These are phyloP conservation scores for Neurospora pannonica DNA, from an alignment of 495 filamentous ascomycete species.

Conservation along the genomic window DNA sequence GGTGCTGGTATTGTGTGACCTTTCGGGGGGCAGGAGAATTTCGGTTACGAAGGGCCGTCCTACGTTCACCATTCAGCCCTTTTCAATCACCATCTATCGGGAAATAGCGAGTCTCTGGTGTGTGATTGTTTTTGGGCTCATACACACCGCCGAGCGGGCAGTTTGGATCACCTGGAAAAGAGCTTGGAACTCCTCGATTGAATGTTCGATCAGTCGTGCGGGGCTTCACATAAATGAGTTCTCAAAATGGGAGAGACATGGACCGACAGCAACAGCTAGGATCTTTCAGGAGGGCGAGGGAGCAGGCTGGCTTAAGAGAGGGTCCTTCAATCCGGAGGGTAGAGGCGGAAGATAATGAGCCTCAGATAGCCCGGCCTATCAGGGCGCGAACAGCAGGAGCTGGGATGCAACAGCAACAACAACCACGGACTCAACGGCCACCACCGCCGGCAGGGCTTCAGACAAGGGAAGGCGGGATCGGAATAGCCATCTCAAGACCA, in stretches of 20 bases:
- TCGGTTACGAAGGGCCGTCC: background rate
- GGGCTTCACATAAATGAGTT: constrained; percentile 36
- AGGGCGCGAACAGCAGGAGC: constrained; percentile 21
- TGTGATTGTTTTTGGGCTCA: background rate
- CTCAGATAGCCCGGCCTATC: constrained; percentile 40
- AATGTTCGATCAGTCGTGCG: constrained; percentile 16
- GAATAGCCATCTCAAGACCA: constrained; percentile 43
- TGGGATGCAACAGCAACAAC: constrained; percentile 22
- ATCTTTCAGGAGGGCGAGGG: constrained; percentile 39
- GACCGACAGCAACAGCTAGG: constrained; percentile 29
- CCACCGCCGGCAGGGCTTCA: constrained; percentile 28
- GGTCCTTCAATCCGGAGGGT: constrained; percentile 11
- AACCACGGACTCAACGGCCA: constrained; percentile 20
- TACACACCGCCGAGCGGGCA: background rate
- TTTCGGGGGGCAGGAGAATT: background rate
- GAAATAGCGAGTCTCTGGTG: background rate
- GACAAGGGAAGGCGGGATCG: constrained; percentile 32
- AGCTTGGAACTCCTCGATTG: constrained; percentile 1
- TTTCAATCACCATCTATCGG: background rate
- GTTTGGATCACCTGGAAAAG: background rate
- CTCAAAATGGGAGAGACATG: constrained; percentile 39
- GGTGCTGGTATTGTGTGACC: background rate
- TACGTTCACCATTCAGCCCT: background rate
- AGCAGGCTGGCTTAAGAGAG: constrained; percentile 22
- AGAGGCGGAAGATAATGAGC: constrained; percentile 27